These are phyloP conservation scores for Pythium insidiosum DNA, from an alignment of 352 stramenopile genomes.

Conservation along the genomic window DNA sequence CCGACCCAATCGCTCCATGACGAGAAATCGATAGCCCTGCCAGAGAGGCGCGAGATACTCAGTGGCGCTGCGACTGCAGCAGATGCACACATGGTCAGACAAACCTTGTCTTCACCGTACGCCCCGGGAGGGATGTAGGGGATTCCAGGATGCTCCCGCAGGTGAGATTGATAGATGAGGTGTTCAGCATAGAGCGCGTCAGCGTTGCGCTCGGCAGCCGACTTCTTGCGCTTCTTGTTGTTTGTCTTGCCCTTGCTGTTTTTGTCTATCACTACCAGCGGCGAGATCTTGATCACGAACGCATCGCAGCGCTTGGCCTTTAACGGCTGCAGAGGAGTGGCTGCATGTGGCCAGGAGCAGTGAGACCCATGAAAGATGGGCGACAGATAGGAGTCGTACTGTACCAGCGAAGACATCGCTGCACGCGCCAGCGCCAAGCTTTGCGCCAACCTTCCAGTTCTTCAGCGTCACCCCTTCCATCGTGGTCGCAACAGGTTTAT, in stretches of 20 bases:
- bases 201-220: slow-evolving; percentile 79
- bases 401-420: slow-evolving; percentile 76
- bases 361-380: too few relatives aligned
- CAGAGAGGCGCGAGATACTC: not conserved
- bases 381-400: too few relatives aligned
- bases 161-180: slow-evolving; percentile 81
- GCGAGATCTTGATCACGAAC: slow-evolving; percentile 79
- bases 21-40: slow-evolving; percentile 86
- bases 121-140: slow-evolving; percentile 61
- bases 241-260: slow-evolving; percentile 53
- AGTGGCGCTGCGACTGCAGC: not conserved
- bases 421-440: slow-evolving; percentile 69
- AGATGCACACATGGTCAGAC: not conserved
- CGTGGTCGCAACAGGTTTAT: slow-evolving; percentile 13
- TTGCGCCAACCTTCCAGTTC: slow-evolving; percentile 70
- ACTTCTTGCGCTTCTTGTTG: slow-evolving; percentile 90
- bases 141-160: slow-evolving; percentile 62
- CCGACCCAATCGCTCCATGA: slow-evolving; percentile 86
- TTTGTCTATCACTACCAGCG: slow-evolving; percentile 27
- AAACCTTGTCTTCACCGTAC: slow-evolving; percentile 75
- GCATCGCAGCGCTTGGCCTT: slow-evolving; percentile 16
- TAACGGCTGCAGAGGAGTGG: too few relatives aligned
- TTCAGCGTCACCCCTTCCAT: slow-evolving; percentile 65
- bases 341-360: too few relatives aligned
- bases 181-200: slow-evolving; percentile 89